phyloP scores from a whole-genome alignment of 495 filamentous ascomycete species.

The Xylaria flabelliformis region DNA sequence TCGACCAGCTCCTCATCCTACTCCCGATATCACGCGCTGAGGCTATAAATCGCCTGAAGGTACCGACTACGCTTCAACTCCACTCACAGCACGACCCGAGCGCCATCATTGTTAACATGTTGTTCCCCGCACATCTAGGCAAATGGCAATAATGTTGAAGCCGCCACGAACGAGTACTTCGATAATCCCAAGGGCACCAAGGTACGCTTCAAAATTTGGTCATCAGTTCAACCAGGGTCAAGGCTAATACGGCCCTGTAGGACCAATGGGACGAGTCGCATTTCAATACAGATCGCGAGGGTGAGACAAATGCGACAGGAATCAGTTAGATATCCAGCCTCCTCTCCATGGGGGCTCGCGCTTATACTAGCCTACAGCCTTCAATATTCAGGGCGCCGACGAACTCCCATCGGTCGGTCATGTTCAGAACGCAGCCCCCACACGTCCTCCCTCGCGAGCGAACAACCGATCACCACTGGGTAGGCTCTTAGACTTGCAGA shows the following conservation, averaged over 20 bases:
- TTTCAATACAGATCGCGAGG: conserved; percentile 55
- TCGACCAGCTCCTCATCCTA: conserved; percentile 40
- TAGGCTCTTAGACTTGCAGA: conserved; percentile 49
- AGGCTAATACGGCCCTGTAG: conserved; percentile 40
- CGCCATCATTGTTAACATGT: conserved; percentile 8
- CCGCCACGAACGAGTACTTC: conserved; percentile 53
- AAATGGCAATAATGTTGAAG: conserved; percentile 52
- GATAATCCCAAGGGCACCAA: conserved; percentile 46
- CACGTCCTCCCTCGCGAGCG: conserved; percentile 72
- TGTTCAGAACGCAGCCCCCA: conserved; percentile 58
- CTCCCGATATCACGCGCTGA: conserved; percentile 41
- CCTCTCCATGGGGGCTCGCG: background rate
- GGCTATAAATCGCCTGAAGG: conserved; percentile 49
- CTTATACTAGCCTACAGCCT: conserved; percentile 50
- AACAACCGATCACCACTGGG: conserved; percentile 58
- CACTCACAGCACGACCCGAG: background rate
- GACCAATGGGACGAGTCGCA: conserved; percentile 57
- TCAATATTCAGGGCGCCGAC: conserved; percentile 64
- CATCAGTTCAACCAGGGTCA: background rate
- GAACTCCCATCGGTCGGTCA: conserved; percentile 45
- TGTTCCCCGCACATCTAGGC: conserved; percentile 33
- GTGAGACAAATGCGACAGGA: conserved; percentile 38
- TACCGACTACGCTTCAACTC: conserved; percentile 26
- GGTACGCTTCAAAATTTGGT: conserved; percentile 36
- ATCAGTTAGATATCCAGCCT: conserved; percentile 37